Base-by-base conservation (phyloP, 2,329 filamentous ascomycete genomes). In the Hypoxylon sp. region DNA sequence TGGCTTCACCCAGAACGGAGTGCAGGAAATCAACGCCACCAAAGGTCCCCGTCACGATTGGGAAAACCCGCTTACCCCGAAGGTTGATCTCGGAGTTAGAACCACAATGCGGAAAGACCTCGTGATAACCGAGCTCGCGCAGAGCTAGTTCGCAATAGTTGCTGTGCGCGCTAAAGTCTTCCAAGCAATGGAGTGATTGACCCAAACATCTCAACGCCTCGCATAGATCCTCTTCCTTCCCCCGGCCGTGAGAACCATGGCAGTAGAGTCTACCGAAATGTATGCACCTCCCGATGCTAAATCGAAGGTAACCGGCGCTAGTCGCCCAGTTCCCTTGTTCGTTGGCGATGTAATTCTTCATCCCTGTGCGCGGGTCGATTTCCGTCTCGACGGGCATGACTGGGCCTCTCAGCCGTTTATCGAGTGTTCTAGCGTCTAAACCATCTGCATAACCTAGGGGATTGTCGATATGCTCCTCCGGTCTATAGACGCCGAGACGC, bases 261-360 rank as follows among this genome's bases (percentile, higher is more conserved):
- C 89, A 92, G 76, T 94, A 95, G 28, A 92, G 80, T 36, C 93
- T 86, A 13, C 92, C 93, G 73, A 87, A 94, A 79, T 95, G 92
- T 68, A 95, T 92, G 77, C 90, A 88, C 65, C 92, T 87, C 13
- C 85, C 85, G 68, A 96, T 84, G 73, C 91, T 94, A 80, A 89
- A 93, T 72, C 90, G 89, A 65, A 97, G 85, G 75, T 95, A 98
- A 41, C 92, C 94, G 6, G 92, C 84, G 69, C 94, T 97, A 19
- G 96, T 99, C 1, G 94, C 93, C 92, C 94, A 98, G 43, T 88
- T 87, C 3, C 94, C 93, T 13, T 82, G 84, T 78, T 98, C 95
- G 75, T 98, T 98, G 66, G 95, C 90, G 72, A 99, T 98, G 79
- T 99, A 99, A 79, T 98, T 98, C 81, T 98, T 99, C 95, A 99